Conservation (phyloP, 2,329 filamentous ascomycete species). For the Calonectria montana region DNA sequence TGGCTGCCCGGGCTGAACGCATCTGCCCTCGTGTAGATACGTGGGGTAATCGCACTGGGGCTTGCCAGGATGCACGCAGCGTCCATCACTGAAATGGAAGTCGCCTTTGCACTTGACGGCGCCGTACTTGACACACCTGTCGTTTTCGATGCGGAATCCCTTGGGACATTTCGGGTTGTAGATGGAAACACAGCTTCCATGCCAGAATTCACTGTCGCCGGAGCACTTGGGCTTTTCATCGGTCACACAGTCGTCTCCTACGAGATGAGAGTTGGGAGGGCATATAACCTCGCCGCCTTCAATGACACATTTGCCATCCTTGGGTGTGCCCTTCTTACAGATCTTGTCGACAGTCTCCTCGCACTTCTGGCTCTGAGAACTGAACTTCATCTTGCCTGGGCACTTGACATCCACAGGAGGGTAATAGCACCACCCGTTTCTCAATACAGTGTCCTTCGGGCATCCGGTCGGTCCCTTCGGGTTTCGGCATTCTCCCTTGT, state of each 20-base stretch:
- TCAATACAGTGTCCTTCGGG: no score
- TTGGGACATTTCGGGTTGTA: background rate
- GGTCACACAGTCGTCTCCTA: background rate
- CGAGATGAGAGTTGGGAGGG: background rate
- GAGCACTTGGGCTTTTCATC: background rate
- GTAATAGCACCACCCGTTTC: background rate
- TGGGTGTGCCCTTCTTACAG: background rate
- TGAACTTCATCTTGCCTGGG: background rate
- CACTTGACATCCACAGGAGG: background rate
- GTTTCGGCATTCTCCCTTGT: background rate
- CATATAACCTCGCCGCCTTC: background rate
- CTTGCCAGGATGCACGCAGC: background rate
- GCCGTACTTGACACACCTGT: background rate
- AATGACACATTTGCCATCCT: background rate
- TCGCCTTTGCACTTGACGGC: background rate
- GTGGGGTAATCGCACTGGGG: background rate
- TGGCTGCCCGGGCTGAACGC: background rate
- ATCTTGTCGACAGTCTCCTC: no score
- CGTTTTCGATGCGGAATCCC: background rate
- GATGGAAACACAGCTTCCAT: background rate
- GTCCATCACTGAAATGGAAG: rapidly evolving
- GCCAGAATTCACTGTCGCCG: background rate
- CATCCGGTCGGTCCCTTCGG: background rate
- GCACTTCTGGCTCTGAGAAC: background rate
- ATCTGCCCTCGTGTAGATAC: background rate